A percentile compares a stretch with the other conserved stretches of the same genome.
Evolutionary conservation across 164 flowering plant genomes (phyloP).

Genomic region (Kalanchoe fedtschenkoi): DNA sequence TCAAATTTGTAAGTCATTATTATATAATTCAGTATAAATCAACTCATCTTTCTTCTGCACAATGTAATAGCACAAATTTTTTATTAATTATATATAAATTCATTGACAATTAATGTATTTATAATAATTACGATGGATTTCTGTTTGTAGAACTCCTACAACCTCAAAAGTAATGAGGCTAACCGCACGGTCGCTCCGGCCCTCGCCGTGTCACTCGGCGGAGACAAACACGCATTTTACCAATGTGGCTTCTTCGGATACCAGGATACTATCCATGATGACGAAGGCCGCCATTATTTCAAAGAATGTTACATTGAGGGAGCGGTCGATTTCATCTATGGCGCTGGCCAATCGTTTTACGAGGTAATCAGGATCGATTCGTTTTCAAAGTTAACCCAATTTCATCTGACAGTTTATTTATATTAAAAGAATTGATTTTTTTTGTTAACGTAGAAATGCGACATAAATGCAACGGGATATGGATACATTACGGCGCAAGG

Average conservation of each 20-base stretch:
- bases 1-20: too few relatives aligned
- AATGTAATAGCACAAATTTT: too few relatives aligned
- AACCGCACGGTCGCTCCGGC: slow-evolving; percentile 3
- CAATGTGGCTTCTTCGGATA: slow-evolving; percentile 17
- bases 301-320: slow-evolving; percentile 20
- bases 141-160: background rate
- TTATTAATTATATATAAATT: too few relatives aligned
- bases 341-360: slow-evolving; percentile 25
- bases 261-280: slow-evolving; percentile 31
- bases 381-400: too few relatives aligned
- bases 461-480: background rate
- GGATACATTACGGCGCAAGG: slow-evolving; percentile 33
- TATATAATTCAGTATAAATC: too few relatives aligned
- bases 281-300: slow-evolving; percentile 20
- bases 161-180: background rate
- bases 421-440: too few relatives aligned
- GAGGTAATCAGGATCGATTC: too few relatives aligned
- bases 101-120: too few relatives aligned
- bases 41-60: too few relatives aligned
- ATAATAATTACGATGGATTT: too few relatives aligned
- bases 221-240: slow-evolving; percentile 21
- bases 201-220: slow-evolving; percentile 15
- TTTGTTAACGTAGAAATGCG: background rate
- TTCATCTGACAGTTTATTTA: too few relatives aligned
- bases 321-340: slow-evolving; percentile 27